phyloP scores from a whole-genome alignment of 345 rosid genomes.

The Eutrema yunnanense region DNA sequence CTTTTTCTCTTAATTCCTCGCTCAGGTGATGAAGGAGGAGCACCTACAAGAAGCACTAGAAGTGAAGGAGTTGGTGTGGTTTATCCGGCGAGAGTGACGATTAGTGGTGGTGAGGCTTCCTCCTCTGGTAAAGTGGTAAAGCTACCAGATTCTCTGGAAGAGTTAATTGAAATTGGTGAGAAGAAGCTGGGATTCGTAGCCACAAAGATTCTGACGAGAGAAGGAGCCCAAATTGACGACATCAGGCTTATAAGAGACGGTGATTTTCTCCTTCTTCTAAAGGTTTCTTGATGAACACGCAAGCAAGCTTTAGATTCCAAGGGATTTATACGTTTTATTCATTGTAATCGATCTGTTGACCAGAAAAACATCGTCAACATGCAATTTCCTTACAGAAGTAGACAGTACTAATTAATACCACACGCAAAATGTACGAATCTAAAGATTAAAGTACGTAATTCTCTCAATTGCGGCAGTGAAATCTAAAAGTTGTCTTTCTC shows the following conservation, averaged over 20 bases:
- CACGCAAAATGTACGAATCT: background rate
- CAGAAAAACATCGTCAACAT: background rate
- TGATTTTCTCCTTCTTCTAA: slow-evolving; percentile 53
- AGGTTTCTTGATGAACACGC: slow-evolving; percentile 12
- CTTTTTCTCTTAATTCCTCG: background rate
- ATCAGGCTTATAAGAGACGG: slow-evolving; percentile 73
- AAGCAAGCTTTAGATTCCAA: background rate
- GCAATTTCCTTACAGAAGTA: background rate
- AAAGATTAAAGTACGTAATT: background rate
- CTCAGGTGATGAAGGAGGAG: slow-evolving; percentile 18
- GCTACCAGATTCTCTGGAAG: slow-evolving; percentile 57
- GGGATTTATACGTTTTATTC: background rate
- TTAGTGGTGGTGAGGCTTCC: slow-evolving; percentile 50
- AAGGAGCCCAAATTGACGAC: slow-evolving; percentile 75
- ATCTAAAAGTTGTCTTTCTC: background rate
- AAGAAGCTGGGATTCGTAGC: slow-evolving; percentile 46
- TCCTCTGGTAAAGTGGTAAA: slow-evolving; percentile 43
- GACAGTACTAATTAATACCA: background rate
- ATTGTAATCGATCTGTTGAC: background rate
- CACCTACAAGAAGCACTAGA: background rate
- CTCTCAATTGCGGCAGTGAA: background rate
- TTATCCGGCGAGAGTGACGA: slow-evolving; percentile 45
- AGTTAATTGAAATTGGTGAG: slow-evolving; percentile 47
- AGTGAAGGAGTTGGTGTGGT: slow-evolving; percentile 6
- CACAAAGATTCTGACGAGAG: slow-evolving; percentile 42